These are phyloP conservation scores for Artomyces pyxidatus DNA, from an alignment of 768 basidiomycete genomes.

Conservation along the genomic window DNA sequence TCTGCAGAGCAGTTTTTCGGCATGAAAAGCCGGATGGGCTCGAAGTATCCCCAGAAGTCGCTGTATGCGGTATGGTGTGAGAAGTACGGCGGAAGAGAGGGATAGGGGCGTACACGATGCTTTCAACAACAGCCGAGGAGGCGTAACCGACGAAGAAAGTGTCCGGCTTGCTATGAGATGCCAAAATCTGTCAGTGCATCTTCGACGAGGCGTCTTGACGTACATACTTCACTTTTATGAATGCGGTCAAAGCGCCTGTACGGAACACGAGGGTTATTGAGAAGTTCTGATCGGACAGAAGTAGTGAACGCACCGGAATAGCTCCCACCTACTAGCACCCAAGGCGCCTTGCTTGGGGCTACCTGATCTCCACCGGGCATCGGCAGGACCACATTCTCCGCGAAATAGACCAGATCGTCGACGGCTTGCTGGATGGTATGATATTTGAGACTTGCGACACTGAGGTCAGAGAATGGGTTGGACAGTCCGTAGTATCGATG, in stretches of 20 bases:
- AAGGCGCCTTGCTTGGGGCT: conserved; percentile 40
- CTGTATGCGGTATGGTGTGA: conserved; percentile 21
- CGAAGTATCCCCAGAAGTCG: conserved; percentile 67
- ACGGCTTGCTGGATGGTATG: conserved; percentile 72
- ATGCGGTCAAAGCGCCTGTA: conserved; percentile 41
- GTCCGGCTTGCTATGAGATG: conserved; percentile 41
- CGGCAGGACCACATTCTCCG: conserved; percentile 55
- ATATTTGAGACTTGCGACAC: conserved; percentile 43
- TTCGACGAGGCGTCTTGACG: not conserved
- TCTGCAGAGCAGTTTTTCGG: conserved; percentile 69
- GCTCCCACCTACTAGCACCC: conserved; percentile 37
- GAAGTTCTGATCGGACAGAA: not conserved
- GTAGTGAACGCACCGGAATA: conserved; percentile 24
- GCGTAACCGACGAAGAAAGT: conserved; percentile 58
- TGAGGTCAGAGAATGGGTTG: conserved; percentile 58
- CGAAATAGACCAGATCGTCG: conserved; percentile 65
- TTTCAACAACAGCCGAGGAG: conserved; percentile 59
- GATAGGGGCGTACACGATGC: conserved; percentile 31
- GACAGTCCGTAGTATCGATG: conserved; percentile 72
- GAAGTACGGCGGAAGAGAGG: not conserved
- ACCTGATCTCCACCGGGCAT: conserved; percentile 59
- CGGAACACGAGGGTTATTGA: not conserved
- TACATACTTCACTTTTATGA: conserved; percentile 57
- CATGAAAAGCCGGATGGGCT: conserved; percentile 62
- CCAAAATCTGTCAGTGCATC: not conserved